Conservation (phyloP, 31 red algal genomes). For the Odonthalia washingtoniensis region DNA sequence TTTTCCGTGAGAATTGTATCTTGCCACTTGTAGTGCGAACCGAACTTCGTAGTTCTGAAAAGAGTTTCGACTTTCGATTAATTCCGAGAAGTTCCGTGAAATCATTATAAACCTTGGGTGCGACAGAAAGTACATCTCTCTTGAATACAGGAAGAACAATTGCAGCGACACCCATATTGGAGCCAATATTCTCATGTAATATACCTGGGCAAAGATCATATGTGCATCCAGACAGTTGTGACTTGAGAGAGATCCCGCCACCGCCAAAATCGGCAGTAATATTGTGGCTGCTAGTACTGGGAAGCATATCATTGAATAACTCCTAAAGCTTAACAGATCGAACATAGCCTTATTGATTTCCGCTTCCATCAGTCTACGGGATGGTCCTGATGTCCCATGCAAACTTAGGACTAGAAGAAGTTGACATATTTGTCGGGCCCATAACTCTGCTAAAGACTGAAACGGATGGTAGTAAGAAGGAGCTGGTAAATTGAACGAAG, state of each 20-base stretch:
- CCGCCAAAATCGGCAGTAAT: neutral
- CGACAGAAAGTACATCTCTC: neutral
- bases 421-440: too few relatives aligned
- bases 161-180: neutral
- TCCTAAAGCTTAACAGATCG: neutral
- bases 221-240: neutral
- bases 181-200: neutral
- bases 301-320: constrained; percentile 3
- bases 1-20: neutral
- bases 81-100: neutral
- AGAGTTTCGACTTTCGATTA: neutral
- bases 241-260: neutral
- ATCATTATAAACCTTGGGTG: neutral
- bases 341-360: constrained; percentile 1
- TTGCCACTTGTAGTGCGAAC: neutral
- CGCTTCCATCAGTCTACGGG: neutral
- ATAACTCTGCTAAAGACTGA: too few relatives aligned
- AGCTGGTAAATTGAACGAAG: too few relatives aligned
- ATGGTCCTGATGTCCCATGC: constrained; percentile 4
- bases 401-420: constrained; percentile 7
- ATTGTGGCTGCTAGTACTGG: neutral
- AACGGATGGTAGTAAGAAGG: too few relatives aligned
- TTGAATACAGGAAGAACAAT: neutral
- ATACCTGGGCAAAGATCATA: neutral
- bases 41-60: neutral